Evolutionary conservation across 176 grass and related monocot genomes (phyloP).

Genomic region (Rhynchospora breviuscula): DNA sequence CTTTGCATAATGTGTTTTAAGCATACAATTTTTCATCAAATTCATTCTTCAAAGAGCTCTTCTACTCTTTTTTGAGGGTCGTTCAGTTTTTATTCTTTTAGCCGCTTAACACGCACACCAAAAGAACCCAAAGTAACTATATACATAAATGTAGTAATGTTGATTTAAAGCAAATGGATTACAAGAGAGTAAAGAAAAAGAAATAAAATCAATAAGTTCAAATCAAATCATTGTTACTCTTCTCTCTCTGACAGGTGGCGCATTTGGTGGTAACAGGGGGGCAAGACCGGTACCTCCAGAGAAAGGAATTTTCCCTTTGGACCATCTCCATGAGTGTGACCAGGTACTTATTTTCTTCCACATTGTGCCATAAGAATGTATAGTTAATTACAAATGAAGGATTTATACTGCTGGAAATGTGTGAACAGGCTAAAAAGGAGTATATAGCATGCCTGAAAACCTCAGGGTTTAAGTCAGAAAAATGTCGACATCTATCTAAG

Average conservation of each 20-base stretch:
- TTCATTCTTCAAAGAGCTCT: background rate
- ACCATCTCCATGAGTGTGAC: constrained; percentile 88
- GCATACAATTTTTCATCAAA: background rate
- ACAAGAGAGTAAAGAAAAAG: background rate
- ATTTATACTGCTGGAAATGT: constrained; percentile 1
- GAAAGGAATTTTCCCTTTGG: constrained; percentile 91
- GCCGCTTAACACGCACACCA: background rate
- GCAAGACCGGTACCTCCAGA: constrained; percentile 89
- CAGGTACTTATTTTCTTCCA: constrained; percentile 36
- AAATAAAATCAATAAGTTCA: background rate
- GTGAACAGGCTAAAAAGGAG: constrained; percentile 81
- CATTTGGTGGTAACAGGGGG: constrained; percentile 93
- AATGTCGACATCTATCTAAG: constrained; percentile 15
- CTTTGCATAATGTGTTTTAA: background rate
- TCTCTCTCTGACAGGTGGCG: constrained; percentile 37
- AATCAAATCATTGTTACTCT: background rate
- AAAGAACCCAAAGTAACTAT: background rate
- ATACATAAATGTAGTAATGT: background rate
- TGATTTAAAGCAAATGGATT: background rate
- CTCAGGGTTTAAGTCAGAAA: constrained; percentile 40
- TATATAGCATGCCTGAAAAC: constrained; percentile 85
- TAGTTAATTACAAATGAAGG: background rate
- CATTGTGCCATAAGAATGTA: background rate
- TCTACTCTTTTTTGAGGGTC: background rate
- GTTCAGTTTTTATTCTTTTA: background rate